A percentile compares a stretch with the other conserved stretches of the same genome.
Evolutionary conservation across 1,139 yeast genomes (phyloP).

Genomic region (Yarrowia galli): DNA sequence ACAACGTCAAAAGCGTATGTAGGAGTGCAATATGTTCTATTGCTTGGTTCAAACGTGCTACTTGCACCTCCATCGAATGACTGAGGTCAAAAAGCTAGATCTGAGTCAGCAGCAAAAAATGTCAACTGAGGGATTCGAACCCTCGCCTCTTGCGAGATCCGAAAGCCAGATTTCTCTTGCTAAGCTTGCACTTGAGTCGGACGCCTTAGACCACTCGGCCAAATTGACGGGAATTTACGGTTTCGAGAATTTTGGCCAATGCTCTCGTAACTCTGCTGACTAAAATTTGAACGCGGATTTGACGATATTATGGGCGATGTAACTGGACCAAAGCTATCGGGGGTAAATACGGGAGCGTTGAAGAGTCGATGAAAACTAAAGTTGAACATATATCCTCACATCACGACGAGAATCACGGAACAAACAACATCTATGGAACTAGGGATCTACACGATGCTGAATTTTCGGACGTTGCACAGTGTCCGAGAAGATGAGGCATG

Average conservation of each 20-base stretch:
- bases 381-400: too few species aligned
- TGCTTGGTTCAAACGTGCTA: too few species aligned
- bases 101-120: not conserved
- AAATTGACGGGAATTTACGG: constrained; percentile 31
- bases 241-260: not conserved
- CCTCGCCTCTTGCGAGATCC: constrained; percentile 39
- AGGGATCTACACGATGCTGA: not conserved
- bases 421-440: not conserved
- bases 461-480: not conserved
- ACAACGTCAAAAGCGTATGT: too few species aligned
- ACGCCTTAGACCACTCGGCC: constrained; percentile 40
- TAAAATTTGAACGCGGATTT: not conserved
- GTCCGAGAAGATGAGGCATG: too few species aligned
- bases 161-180: constrained; percentile 31
- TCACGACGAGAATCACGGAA: too few species aligned
- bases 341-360: too few species aligned
- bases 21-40: too few species aligned
- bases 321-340: not conserved
- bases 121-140: constrained; percentile 39
- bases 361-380: not conserved
- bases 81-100: too few species aligned
- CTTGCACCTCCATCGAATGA: too few species aligned
- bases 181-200: constrained; percentile 39
- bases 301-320: not conserved
- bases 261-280: not conserved